These are phyloP conservation scores for Fragaria vesca DNA, from an alignment of 306 rosid genomes.

Conservation along the genomic window DNA sequence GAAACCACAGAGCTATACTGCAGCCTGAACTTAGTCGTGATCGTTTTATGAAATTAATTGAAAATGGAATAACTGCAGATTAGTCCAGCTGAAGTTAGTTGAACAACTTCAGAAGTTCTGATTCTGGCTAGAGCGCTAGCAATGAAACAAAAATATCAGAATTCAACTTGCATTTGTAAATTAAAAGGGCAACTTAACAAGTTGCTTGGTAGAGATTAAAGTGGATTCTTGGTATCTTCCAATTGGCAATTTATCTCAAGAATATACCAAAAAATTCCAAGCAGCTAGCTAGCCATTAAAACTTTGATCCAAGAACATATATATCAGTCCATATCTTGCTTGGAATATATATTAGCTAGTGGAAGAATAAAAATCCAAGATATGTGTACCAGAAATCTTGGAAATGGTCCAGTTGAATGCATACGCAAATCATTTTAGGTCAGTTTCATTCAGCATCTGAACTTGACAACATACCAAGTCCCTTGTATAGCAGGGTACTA, in stretches of 20 bases:
- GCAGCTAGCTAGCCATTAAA: not conserved
- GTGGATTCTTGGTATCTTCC: conserved; percentile 29
- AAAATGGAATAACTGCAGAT: not conserved
- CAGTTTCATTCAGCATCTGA: conserved; percentile 14
- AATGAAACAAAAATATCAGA: not conserved
- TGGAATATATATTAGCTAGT: conserved; percentile 40
- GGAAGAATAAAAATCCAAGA: conserved; percentile 43
- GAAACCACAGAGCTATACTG: not conserved
- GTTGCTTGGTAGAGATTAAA: conserved; percentile 24
- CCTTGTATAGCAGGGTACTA: conserved; percentile 8
- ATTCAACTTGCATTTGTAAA: conserved; percentile 19
- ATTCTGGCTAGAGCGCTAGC: conserved; percentile 9
- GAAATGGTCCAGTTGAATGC: conserved; percentile 10
- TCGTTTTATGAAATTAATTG: not conserved
- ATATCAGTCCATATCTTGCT: conserved; percentile 20
- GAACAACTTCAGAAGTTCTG: not conserved
- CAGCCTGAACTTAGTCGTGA: not conserved
- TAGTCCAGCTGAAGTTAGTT: not conserved
- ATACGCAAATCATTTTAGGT: conserved; percentile 7
- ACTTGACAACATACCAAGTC: not conserved
- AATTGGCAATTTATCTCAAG: conserved; percentile 27
- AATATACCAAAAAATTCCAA: conserved; percentile 28
- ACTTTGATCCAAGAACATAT: conserved; percentile 18
- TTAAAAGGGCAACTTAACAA: conserved; percentile 17
- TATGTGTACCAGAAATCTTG: conserved; percentile 17